Evolutionary conservation across 1,139 yeast species (phyloP).

Genomic region (Geotrichum europaeum): DNA sequence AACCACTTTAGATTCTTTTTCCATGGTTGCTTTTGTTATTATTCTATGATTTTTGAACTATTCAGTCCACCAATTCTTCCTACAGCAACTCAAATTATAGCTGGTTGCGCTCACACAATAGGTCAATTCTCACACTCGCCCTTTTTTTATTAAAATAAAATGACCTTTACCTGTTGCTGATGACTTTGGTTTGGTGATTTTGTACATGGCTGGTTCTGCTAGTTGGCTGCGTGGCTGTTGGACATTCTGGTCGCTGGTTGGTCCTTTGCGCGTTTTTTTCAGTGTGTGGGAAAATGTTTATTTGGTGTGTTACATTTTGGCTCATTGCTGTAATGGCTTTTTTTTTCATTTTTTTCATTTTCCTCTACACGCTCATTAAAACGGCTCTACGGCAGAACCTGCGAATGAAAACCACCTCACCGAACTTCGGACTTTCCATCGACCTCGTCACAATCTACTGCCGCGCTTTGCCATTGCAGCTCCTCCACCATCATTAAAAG

Average conservation of each 20-base stretch:
- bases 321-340: neutral
- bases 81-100: neutral
- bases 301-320: neutral
- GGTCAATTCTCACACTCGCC: neutral
- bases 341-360: neutral
- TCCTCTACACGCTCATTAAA: neutral
- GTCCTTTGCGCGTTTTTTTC: neutral
- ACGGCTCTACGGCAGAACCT: neutral
- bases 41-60: neutral
- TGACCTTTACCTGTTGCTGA: neutral
- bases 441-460: neutral
- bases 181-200: neutral
- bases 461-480: neutral
- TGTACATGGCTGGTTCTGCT: neutral
- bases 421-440: conserved; percentile 6
- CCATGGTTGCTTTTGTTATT: neutral
- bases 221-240: neutral
- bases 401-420: neutral
- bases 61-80: neutral
- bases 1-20: neutral
- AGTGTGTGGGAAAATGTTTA: neutral
- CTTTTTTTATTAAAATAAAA: neutral
- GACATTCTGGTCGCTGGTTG: conserved; percentile 35
- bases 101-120: neutral
- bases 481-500: neutral